Base-by-base conservation (phyloP, 371 early-diverging fungal genomes). In the Mortierella polycephala region DNA sequence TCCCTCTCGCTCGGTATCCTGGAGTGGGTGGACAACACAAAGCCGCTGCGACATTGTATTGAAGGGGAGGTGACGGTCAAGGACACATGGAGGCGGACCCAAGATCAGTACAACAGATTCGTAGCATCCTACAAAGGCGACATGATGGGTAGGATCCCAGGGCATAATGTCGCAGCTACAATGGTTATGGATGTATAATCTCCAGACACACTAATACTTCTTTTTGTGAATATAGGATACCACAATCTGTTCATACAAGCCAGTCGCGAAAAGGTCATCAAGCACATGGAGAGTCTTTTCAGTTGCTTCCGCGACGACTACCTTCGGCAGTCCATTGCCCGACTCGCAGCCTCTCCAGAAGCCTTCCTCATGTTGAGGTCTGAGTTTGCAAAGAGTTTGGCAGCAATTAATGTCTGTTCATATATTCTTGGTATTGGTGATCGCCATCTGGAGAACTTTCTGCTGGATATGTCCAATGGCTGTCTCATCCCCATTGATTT, bases 341-440 rank as follows among this genome's bases (percentile, higher is more conserved):
- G 83, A 11, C 81, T 86, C 21, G 88, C 87, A 13, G 73, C 85
- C 12, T 87, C 81, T 30, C 81, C 89, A 4, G 73, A 82, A 18
- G 86, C 90, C 39, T 96, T 96, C 93, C 89, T 94, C 62, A 83
- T 86, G 66, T 85, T 88, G 20, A 87, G 91, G 9, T 84, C 86
- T 16, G 81, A 88, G 11, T 99, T 94, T 76, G 92, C 92, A n/a
- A 89, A 92, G 42, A 96, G 96, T 47, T 84, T 96, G 42, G 99
- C 99, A 5, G 93, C 94, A 0, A 94, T 93, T 81, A 95, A 95
- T 14, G 92, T 98, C 20, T 90, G 96, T 56, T 99, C 99, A 0
- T 98, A 96, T 83, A 88, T 99, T 18, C 91, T 99, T 62, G 99
- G 99, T 7, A 88, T 99, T 30, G 99, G 99, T 11, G 99, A 99